Evolutionary conservation across 148 eudicot species (phyloP).

Genomic region (Dysphania ambrosioides): DNA sequence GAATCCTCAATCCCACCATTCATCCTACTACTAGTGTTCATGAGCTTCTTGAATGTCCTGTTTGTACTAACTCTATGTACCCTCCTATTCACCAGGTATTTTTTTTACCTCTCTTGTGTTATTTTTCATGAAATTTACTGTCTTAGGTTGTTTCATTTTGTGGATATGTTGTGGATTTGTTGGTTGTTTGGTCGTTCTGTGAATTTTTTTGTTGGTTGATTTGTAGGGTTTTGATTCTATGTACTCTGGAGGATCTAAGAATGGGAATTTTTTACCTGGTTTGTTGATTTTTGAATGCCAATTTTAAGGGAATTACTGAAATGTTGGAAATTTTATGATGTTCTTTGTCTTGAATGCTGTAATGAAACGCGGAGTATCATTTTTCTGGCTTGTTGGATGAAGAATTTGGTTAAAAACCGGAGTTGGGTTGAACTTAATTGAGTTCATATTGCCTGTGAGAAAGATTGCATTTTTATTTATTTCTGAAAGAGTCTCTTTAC

Average conservation of each 20-base stretch:
- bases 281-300: neutral
- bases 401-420: neutral
- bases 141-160: constrained; percentile 17
- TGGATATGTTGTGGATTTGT: too few relatives aligned
- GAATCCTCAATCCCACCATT: constrained; percentile 23
- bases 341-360: neutral
- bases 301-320: neutral
- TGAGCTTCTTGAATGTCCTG: constrained; percentile 95
- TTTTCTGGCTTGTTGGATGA: neutral
- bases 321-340: neutral
- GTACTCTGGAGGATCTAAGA: neutral
- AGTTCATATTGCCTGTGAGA: neutral
- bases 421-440: neutral
- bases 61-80: constrained; percentile 94
- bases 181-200: neutral
- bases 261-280: neutral
- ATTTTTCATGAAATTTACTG: neutral
- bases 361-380: neutral
- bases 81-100: constrained; percentile 96
- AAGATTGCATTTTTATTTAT: neutral
- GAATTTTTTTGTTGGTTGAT: neutral
- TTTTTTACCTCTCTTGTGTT: neutral
- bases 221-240: neutral
- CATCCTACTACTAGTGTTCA: constrained; percentile 78
- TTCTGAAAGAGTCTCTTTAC: neutral